Base-by-base conservation (phyloP, 2,329 filamentous ascomycete genomes). In the Escovopsis weberi region DNA sequence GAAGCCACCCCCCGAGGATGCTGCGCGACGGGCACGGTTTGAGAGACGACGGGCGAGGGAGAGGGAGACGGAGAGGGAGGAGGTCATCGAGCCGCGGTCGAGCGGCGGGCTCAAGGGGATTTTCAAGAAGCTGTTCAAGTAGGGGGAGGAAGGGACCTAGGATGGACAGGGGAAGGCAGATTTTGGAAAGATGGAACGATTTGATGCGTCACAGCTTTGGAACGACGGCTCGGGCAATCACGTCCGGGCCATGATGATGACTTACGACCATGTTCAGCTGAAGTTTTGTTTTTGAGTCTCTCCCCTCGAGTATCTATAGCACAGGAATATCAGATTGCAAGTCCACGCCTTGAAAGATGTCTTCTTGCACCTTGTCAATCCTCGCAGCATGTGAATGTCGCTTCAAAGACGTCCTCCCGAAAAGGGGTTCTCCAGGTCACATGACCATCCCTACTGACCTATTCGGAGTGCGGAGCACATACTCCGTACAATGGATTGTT, bases 101-200 rank as follows among this genome's bases (percentile, higher is more conserved):
- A 37, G 52, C 1, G 47, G 52, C 7, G 60, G 60, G 2, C 43
- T 66, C 42, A 58, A 57, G 45, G 58, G 54, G 8, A 50, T 56
- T n/a, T 55, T 65, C 33, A 65, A 61, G 54, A 61, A 55, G 46
- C 30, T 65, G 9, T 64, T 66, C 43, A 51, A 48, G n/a, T 60
- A 44, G 37, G 44, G 19, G 39, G 30, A 32, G 36, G 33, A 37
- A 28, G 39, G 39, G 11, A 39, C 3, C 12, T 28, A 32, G 39
- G 42, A 42, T 42, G 39, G 39, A 42, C 19, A 28, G 33, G 26
- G 32, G 42, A 32, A 18, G 18, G 36, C 10, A 39, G 33, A 37
- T 41, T 47, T 47, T 23, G 23, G 6, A 1, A 23, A 15, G 43
- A 38, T 28, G 37, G 39, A 26, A 43, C 32, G 43, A 35, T 37